These are phyloP conservation scores for Exophiala viscosa DNA, from an alignment of 2,329 filamentous ascomycete genomes.

Conservation along the genomic window DNA sequence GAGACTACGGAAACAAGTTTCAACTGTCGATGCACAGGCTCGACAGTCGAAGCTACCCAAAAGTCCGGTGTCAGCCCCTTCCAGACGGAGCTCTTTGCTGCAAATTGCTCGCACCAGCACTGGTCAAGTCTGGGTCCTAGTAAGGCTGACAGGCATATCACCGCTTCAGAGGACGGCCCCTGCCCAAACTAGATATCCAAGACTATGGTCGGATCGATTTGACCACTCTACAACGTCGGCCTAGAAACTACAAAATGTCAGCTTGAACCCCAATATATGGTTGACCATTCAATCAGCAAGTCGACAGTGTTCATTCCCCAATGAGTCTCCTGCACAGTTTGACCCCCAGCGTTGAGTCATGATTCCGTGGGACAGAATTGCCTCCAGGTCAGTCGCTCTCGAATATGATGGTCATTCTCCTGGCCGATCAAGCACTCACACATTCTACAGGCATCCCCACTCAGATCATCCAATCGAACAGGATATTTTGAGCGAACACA, in stretches of 20 bases:
- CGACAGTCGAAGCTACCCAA: too few species aligned
- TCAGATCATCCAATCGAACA: conserved; percentile 16
- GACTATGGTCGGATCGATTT: background rate
- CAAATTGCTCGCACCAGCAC: conserved; percentile 6
- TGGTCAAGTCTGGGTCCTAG: conserved; percentile 7
- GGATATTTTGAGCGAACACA: conserved; percentile 15
- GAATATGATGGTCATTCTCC: too few species aligned
- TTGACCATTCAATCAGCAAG: background rate
- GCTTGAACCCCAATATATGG: conserved; percentile 10
- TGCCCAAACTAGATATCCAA: background rate
- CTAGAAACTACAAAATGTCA: conserved; percentile 5
- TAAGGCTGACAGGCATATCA: conserved; percentile 23
- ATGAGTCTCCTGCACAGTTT: background rate
- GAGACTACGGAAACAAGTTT: too few species aligned
- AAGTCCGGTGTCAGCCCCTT: conserved; percentile 6
- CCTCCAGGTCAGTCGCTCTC: conserved; percentile 3
- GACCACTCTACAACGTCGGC: background rate
- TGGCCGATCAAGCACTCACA: background rate
- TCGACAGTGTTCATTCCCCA: background rate
- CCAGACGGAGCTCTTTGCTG: background rate
- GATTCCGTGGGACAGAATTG: conserved; percentile 21
- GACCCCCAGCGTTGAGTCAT: conserved; percentile 6
- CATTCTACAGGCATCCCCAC: conserved; percentile 5
- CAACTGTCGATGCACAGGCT: too few species aligned
- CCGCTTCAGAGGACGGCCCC: conserved; percentile 2